Conservation (phyloP, 176 grass and related monocot species). For the Alloteropsis semialata region DNA sequence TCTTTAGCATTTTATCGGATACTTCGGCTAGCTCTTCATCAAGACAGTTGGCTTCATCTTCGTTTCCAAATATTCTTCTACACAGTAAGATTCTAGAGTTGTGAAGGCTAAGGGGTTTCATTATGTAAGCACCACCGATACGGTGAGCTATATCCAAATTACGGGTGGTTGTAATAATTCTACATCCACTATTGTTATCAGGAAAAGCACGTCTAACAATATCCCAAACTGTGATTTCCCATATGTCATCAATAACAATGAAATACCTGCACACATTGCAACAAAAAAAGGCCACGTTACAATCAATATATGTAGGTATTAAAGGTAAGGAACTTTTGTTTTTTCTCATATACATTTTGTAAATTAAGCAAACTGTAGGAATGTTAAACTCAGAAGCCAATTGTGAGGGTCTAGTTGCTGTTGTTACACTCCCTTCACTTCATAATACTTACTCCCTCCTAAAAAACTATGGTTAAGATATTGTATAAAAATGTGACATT, state of each 20-base stretch:
- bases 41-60: accelerated
- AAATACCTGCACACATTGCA: not conserved
- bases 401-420: too few relatives aligned
- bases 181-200: not conserved
- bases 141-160: not conserved
- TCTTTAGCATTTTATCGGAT: not conserved
- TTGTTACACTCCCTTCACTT: too few relatives aligned
- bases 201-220: not conserved
- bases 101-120: not conserved
- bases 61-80: not conserved
- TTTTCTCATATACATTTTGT: too few relatives aligned
- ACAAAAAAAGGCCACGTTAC: not conserved
- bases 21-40: not conserved
- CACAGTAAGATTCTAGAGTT: not conserved
- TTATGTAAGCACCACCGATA: not conserved
- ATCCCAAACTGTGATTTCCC: not conserved
- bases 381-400: too few relatives aligned
- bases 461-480: too few relatives aligned
- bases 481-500: too few relatives aligned
- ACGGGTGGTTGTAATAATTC: slow-evolving; percentile 5
- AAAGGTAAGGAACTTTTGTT: too few relatives aligned
- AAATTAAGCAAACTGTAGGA: too few relatives aligned
- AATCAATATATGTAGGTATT: not conserved
- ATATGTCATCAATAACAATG: not conserved
- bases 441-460: too few relatives aligned